Conservation (phyloP, 441 rosid genomes). For the Erodium moschatum region DNA sequence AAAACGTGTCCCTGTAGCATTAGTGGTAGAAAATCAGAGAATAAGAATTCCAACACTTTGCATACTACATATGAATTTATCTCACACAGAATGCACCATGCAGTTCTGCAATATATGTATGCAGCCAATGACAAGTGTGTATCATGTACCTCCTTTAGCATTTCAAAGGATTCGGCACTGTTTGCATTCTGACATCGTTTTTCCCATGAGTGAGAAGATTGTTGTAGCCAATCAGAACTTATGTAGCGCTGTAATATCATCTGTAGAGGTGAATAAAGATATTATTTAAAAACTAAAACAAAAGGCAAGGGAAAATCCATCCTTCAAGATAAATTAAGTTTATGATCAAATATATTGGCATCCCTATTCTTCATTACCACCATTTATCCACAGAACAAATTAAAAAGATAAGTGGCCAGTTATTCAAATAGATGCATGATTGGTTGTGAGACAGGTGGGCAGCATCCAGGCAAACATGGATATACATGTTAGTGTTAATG, state of each 20-base stretch:
- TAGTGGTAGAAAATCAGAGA: background rate
- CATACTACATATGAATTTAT: background rate
- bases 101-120: background rate
- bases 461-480: background rate
- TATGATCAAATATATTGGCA: background rate
- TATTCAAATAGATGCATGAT: background rate
- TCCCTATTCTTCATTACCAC: background rate
- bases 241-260: conserved; percentile 64
- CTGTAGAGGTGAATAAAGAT: conserved; percentile 36
- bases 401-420: background rate
- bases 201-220: conserved; percentile 55
- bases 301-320: background rate
- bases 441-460: background rate
- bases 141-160: conserved; percentile 66
- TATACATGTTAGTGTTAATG: background rate
- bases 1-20: background rate
- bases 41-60: background rate
- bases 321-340: background rate
- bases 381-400: background rate
- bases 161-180: conserved; percentile 78
- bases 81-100: background rate
- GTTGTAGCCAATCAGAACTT: conserved; percentile 54
- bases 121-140: conserved; percentile 8
- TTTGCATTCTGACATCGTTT: conserved; percentile 55
- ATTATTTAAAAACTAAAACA: conserved; percentile 17